A percentile compares a stretch with the other conserved stretches of the same genome.
phyloP scores from a whole-genome alignment of 169 alveolate species.

The Cryptosporidium parvum region DNA sequence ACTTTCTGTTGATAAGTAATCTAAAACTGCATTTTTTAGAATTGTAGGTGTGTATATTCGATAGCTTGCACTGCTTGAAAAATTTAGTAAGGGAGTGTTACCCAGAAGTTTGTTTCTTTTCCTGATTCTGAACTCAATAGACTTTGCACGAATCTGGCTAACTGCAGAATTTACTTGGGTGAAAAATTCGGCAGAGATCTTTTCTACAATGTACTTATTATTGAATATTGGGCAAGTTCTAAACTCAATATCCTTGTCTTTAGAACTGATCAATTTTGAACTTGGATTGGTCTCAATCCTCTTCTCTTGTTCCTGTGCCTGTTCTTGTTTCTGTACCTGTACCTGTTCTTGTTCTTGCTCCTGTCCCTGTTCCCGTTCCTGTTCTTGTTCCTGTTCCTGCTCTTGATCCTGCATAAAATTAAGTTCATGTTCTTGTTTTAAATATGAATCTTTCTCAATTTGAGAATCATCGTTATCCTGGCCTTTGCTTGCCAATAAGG shows the following conservation, averaged over 20 bases:
- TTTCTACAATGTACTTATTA: slow-evolving; percentile 5
- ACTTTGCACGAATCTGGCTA: not conserved
- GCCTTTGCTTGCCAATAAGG: not conserved
- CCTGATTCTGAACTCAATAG: slow-evolving; percentile 22
- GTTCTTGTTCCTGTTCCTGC: not conserved
- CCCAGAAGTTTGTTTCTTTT: slow-evolving; percentile 27
- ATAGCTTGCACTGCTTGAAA: slow-evolving; percentile 18
- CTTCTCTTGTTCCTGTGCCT: too few relatives aligned
- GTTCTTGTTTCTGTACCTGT: not conserved
- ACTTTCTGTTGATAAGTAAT: slow-evolving; percentile 14
- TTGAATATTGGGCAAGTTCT: slow-evolving; percentile 13
- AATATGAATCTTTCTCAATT: not conserved
- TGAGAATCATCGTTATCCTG: not conserved
- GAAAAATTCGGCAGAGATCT: not conserved
- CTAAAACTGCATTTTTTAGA: slow-evolving; percentile 28
- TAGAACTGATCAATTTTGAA: not conserved
- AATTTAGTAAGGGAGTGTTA: slow-evolving; percentile 7
- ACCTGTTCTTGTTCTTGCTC: not conserved
- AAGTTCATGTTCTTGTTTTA: not conserved
- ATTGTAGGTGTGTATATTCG: slow-evolving; percentile 23
- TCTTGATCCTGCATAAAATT: not conserved
- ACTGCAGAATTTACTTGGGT: not conserved
- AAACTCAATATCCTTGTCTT: not conserved
- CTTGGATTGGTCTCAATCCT: not conserved
- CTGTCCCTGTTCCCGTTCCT: not conserved